A percentile compares a stretch with the other conserved stretches of the same genome.
Conservation (phyloP, 2,329 filamentous ascomycete species). For the Capronia americana region DNA sequence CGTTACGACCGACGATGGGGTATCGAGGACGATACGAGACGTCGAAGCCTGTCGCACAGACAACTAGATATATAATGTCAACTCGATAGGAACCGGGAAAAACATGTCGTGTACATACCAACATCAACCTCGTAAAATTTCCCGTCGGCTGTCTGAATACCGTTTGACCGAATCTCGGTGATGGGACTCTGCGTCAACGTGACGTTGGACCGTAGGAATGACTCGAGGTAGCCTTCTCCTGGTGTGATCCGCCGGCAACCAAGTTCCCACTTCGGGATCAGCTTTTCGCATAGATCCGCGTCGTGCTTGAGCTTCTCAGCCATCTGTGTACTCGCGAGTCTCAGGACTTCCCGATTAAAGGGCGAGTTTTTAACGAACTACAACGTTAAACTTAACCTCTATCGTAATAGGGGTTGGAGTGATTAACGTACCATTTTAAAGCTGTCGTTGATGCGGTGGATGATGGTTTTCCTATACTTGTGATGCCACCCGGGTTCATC, state of each 20-base stretch:
- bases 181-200: slow-evolving; percentile 48
- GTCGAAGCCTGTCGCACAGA: slow-evolving; percentile 53
- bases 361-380: too few relatives aligned
- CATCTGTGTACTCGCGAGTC: too few relatives aligned
- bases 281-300: slow-evolving; percentile 32
- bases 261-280: slow-evolving; percentile 40
- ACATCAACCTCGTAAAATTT: slow-evolving; percentile 12
- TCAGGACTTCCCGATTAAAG: too few relatives aligned
- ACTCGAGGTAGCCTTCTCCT: slow-evolving; percentile 59
- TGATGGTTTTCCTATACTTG: slow-evolving; percentile 46
- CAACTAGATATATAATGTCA: too few relatives aligned
- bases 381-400: too few relatives aligned
- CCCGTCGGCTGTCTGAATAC: slow-evolving; percentile 28
- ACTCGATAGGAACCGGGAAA: too few relatives aligned
- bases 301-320: too few relatives aligned
- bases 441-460: slow-evolving; percentile 33
- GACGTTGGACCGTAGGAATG: too few relatives aligned
- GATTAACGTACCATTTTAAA: slow-evolving; percentile 28
- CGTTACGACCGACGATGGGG: slow-evolving; percentile 44
- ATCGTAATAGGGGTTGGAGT: too few relatives aligned
- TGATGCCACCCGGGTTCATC: slow-evolving; percentile 42
- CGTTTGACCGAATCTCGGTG: too few relatives aligned
- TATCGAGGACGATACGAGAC: slow-evolving; percentile 48
- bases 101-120: too few relatives aligned
- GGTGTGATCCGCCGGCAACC: slow-evolving; percentile 59